Conservation (phyloP, 1,139 yeast species). For the Kodamaea fungicola region DNA sequence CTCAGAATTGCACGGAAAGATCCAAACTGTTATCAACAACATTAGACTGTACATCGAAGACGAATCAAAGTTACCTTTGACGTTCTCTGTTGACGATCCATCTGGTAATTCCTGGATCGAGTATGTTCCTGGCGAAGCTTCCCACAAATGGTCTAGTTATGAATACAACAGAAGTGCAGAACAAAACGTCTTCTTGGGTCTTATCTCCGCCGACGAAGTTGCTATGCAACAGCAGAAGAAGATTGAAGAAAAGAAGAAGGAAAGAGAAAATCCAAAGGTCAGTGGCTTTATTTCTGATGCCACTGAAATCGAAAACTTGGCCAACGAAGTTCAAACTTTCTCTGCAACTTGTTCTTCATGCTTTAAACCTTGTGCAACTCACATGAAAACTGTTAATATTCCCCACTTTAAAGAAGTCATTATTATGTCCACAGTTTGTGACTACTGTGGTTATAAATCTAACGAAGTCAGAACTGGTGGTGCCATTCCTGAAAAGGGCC, state of each 20-base stretch:
- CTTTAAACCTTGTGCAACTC: conserved; percentile 76
- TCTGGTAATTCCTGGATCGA: conserved; percentile 98
- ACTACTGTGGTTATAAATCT: conserved; percentile 90
- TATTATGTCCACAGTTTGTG: conserved; percentile 93
- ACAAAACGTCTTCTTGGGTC: conserved; percentile 84
- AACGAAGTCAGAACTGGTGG: conserved; percentile 99
- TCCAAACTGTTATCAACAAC: conserved; percentile 62
- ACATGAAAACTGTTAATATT: conserved; percentile 93
- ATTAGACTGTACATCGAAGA: conserved; percentile 60
- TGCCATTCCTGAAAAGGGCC: conserved; percentile 84
- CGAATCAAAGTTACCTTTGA: conserved; percentile 68
- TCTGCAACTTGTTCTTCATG: conserved; percentile 92
- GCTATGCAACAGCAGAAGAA: conserved; percentile 47
- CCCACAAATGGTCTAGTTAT: conserved; percentile 85
- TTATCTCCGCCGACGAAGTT: conserved; percentile 75
- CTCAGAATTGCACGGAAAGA: conserved; percentile 74
- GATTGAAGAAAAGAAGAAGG: conserved; percentile 11
- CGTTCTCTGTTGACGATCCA: conserved; percentile 85
- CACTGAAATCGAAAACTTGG: conserved; percentile 79
- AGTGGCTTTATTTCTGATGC: conserved; percentile 63
- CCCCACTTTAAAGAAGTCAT: conserved; percentile 98
- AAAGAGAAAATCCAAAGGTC: conserved; percentile 32
- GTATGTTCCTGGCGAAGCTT: conserved; percentile 80
- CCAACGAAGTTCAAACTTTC: conserved; percentile 90
- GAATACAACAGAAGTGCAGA: conserved; percentile 86